Conservation (phyloP, 768 basidiomycete species). For the Boletus vinaceobasis region DNA sequence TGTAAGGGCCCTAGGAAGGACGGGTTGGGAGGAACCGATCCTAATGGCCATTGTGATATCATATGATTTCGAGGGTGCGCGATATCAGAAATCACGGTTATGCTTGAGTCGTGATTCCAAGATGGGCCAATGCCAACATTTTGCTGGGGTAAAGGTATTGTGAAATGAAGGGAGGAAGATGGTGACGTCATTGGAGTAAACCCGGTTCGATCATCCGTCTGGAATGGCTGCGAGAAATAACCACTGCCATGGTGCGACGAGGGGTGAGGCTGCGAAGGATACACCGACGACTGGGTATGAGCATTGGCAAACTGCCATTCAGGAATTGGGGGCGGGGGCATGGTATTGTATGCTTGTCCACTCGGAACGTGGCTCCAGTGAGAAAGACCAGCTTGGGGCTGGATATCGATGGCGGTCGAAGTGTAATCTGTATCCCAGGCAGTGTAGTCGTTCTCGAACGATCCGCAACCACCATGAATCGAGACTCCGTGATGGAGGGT, state of each 20-base stretch:
- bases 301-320: slow-evolving; percentile 7
- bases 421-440: background rate
- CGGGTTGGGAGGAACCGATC: background rate
- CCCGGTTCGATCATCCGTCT: background rate
- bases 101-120: slow-evolving; percentile 1
- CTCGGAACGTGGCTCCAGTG: background rate
- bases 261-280: background rate
- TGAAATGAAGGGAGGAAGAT: background rate
- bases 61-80: background rate
- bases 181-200: background rate
- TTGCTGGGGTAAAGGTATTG: slow-evolving; percentile 2
- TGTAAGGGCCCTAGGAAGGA: background rate
- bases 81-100: background rate
- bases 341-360: slow-evolving; percentile 1
- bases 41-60: slow-evolving; percentile 3
- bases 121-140: background rate
- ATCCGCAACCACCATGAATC: background rate
- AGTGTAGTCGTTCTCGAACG: background rate
- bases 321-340: background rate
- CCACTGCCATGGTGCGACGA: background rate
- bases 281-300: background rate
- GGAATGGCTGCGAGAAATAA: background rate
- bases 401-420: background rate
- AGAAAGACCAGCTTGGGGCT: background rate
- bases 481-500: background rate